A percentile compares a stretch with the other conserved stretches of the same genome.
phyloP scores from a whole-genome alignment of 495 filamentous ascomycete species.

The Ramalina peruviana region DNA sequence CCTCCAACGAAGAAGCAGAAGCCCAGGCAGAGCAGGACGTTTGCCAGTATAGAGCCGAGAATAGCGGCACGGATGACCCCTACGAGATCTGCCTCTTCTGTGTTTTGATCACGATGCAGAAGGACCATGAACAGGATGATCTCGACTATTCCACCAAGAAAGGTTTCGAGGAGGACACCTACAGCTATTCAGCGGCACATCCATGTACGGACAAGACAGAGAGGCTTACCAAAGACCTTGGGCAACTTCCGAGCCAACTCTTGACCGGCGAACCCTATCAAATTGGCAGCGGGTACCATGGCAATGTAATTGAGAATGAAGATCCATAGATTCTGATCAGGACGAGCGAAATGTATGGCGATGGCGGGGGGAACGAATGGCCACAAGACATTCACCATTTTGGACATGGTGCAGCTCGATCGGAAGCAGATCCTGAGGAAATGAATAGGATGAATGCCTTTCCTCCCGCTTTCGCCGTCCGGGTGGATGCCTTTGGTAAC shows the following conservation, averaged over 20 bases:
- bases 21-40: constrained; percentile 61
- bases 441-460: constrained; percentile 43
- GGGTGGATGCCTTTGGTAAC: constrained; percentile 35
- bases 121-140: constrained; percentile 73
- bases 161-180: constrained; percentile 57
- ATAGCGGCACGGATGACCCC: constrained; percentile 75
- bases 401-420: constrained; percentile 41
- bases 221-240: constrained; percentile 47
- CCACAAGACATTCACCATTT: constrained; percentile 57
- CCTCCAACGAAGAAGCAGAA: constrained; percentile 69
- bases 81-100: constrained; percentile 29
- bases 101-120: constrained; percentile 23
- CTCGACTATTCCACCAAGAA: constrained; percentile 65
- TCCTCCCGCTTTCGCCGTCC: constrained; percentile 51
- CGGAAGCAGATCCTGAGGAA: constrained; percentile 48
- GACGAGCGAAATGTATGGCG: constrained; percentile 45
- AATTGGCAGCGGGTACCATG: constrained; percentile 81
- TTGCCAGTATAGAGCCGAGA: constrained; percentile 67
- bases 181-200: background rate
- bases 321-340: constrained; percentile 46
- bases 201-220: background rate
- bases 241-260: constrained; percentile 69
- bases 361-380: constrained; percentile 59
- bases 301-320: constrained; percentile 63
- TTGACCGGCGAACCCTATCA: constrained; percentile 73